Evolutionary conservation across 2,329 filamentous ascomycete species (phyloP), one percentile per base, ranked within the genome.

Genomic region (Aspergillus phoenicis): DNA sequence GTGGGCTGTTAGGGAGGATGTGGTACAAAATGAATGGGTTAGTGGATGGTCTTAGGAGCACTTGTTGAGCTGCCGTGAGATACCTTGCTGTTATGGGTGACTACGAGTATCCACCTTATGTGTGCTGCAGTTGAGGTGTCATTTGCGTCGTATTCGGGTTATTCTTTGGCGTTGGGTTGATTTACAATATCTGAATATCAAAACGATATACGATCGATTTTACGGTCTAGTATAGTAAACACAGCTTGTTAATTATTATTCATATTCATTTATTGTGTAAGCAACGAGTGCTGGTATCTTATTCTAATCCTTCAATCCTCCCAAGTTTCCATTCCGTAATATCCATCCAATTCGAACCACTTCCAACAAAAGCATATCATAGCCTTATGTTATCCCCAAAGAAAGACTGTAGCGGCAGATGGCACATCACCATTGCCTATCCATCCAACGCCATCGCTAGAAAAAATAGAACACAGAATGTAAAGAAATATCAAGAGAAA

Each of bases 381-480:
- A 36, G 33, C 33, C 33, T 36, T 36, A 36, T 11, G 33, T 36
- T 13, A 36, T 36, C 33, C 10, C 33, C 33, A 57, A 36, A 52
- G 58, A 57, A 61, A 43, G 52, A 57, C 24, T 49, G 22, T 36
- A 36, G 33, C 33, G 33, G 33, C 33, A 36, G 11, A 36, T 36
- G 11, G 33, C 33, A 36, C 33, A 36, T 36, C 11, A 36, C 33
- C 33, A 36, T 36, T 36, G 33, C 33, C 33, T 17, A 55, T 54
- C 56, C 62, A 55, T 49, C 51, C 11, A 65, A 66, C 64, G 60
- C 64, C 64, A 28, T 62, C 62, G 64, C 64, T 66, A 47, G n/a
- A 57, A 52, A 13, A 56, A 57, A 47, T 20, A 20, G 20, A 11
- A 53, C 22, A 57, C n/a, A 53, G 8, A 10, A 7, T 30, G 28